phyloP scores from a whole-genome alignment of 2,329 filamentous ascomycete species.

The Zasmidium angulare region DNA sequence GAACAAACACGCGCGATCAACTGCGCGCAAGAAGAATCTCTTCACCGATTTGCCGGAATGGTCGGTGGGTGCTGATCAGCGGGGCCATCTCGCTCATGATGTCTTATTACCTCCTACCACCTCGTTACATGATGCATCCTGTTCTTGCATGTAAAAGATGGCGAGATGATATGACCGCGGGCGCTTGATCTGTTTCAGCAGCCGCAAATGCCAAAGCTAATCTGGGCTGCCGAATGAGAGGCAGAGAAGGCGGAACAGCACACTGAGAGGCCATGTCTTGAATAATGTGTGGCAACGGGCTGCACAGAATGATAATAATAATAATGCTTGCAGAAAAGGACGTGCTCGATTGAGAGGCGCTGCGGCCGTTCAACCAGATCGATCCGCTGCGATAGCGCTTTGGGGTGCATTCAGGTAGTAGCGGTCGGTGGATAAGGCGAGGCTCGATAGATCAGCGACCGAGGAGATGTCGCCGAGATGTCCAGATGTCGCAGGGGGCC shows the following conservation, averaged over 20 bases:
- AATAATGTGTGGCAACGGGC: neutral
- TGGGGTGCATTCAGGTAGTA: neutral
- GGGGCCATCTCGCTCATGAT: neutral
- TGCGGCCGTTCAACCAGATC: neutral
- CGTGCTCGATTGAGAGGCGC: neutral
- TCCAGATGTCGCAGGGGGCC: neutral
- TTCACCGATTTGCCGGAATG: neutral
- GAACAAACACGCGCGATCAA: conserved; percentile 12
- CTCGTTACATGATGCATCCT: neutral
- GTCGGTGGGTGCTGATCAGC: neutral
- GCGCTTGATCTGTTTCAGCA: neutral
- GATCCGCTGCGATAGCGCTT: neutral
- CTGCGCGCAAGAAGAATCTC: neutral
- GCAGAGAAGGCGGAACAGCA: neutral
- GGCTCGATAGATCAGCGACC: neutral
- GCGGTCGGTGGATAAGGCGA: neutral
- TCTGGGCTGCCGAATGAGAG: neutral
- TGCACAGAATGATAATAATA: no score
- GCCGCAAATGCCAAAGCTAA: neutral
- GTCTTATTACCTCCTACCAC: no score
- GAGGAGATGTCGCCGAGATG: neutral
- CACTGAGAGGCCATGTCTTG: neutral
- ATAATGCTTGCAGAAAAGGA: neutral
- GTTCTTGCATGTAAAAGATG: neutral
- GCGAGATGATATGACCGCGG: neutral